A percentile compares a stretch with the other conserved stretches of the same genome.
Conservation (phyloP, 306 rosid species). For the Cajanus cajan region DNA sequence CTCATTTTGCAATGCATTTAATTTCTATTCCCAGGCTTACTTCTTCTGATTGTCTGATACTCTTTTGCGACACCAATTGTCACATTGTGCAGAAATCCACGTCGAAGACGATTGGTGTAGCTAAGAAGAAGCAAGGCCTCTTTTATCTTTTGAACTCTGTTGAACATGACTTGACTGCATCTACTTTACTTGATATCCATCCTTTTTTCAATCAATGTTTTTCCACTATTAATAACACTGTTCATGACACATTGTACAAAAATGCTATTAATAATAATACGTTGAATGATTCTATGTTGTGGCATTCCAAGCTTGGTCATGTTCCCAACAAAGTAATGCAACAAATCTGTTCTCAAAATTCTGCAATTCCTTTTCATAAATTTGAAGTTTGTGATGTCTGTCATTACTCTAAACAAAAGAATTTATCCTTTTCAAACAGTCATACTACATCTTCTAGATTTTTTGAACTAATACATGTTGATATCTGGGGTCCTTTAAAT, state of each 20-base stretch:
- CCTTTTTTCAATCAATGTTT: neutral
- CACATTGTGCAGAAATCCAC: neutral
- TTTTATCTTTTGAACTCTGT: neutral
- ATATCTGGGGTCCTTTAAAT: neutral
- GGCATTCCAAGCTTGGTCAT: too few relatives aligned
- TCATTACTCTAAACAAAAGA: too few relatives aligned
- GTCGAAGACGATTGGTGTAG: neutral
- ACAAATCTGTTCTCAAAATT: too few relatives aligned
- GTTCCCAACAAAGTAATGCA: too few relatives aligned
- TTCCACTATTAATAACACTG: neutral
- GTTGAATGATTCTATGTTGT: too few relatives aligned
- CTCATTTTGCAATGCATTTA: neutral
- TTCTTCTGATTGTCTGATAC: neutral
- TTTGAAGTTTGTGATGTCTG: too few relatives aligned
- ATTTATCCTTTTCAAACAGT: neutral
- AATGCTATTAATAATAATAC: too few relatives aligned
- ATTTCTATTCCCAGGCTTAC: neutral
- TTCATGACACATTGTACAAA: too few relatives aligned
- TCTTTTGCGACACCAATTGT: neutral
- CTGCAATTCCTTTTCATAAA: too few relatives aligned
- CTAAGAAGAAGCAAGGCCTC: neutral
- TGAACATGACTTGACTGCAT: neutral
- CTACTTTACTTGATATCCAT: too few relatives aligned
- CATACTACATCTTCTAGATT: neutral
- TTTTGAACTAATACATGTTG: neutral